Conservation (phyloP, 345 rosid genomes). For the Brassica juncea region DNA sequence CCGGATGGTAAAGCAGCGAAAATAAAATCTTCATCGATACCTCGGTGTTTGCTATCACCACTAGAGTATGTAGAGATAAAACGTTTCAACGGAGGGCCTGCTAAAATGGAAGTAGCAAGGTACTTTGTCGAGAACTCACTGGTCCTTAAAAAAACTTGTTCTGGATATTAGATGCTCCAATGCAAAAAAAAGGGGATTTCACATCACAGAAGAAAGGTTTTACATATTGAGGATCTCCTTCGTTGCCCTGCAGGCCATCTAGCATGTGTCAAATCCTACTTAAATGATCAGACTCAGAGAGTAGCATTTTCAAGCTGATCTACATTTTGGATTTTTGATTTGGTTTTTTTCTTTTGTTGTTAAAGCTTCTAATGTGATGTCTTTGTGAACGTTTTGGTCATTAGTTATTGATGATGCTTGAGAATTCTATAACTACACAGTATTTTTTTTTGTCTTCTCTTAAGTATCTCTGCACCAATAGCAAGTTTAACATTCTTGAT, state of each 20-base stretch:
- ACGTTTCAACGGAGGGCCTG: neutral
- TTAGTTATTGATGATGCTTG: neutral
- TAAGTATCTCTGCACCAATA: neutral
- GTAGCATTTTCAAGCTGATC: neutral
- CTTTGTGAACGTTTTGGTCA: neutral
- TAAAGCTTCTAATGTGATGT: neutral
- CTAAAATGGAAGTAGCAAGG: conserved; percentile 1
- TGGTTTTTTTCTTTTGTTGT: neutral
- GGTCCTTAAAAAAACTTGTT: conserved; percentile 7
- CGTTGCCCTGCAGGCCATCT: conserved; percentile 15
- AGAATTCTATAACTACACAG: neutral
- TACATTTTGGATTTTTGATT: neutral
- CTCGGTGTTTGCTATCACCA: conserved; percentile 21
- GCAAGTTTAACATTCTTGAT: neutral
- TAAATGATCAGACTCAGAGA: neutral
- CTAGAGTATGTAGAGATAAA: conserved; percentile 30
- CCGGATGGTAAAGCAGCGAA: neutral
- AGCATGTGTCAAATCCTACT: neutral
- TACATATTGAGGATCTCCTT: conserved; percentile 17
- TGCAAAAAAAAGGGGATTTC: neutral
- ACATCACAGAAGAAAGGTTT: neutral
- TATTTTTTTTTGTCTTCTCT: neutral
- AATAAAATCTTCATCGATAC: neutral
- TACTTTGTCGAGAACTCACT: conserved; percentile 12
- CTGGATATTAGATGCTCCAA: neutral